Evolutionary conservation across 2,329 filamentous ascomycete species (phyloP).

Genomic region (Scolecobasidium constrictum): DNA sequence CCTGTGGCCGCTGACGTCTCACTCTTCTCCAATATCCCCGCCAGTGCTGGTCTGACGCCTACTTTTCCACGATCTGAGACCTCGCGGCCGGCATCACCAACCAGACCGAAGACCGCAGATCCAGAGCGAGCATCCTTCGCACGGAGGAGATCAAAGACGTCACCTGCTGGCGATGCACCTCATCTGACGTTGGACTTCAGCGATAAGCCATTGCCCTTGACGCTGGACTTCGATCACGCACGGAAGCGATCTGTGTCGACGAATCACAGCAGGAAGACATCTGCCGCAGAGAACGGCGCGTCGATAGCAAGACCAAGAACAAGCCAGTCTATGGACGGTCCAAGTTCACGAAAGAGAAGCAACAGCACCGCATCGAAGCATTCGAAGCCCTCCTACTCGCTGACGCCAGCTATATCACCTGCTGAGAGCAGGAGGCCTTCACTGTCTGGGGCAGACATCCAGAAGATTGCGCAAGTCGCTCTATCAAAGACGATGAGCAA

Average conservation of each 20-base stretch:
- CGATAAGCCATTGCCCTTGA: slow-evolving; percentile 8
- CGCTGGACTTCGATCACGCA: slow-evolving; percentile 5
- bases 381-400: slow-evolving; percentile 4
- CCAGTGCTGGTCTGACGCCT: not conserved
- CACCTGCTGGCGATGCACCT: not conserved
- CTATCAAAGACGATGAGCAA: slow-evolving; percentile 1
- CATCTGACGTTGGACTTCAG: not conserved
- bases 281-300: not conserved
- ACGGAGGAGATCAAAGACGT: slow-evolving; percentile 1
- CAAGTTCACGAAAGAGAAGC: not conserved
- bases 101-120: slow-evolving; percentile 6
- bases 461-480: not conserved
- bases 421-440: slow-evolving; percentile 5
- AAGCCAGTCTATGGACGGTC: not conserved
- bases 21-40: slow-evolving; percentile 9
- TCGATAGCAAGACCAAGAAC: slow-evolving; percentile 7
- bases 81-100: not conserved
- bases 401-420: slow-evolving; percentile 5
- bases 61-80: not conserved
- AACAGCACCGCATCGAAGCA: not conserved
- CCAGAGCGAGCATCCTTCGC: slow-evolving; percentile 2
- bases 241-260: slow-evolving; percentile 1
- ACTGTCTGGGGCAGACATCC: not conserved
- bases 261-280: not conserved
- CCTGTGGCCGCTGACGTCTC: slow-evolving; percentile 1